Percentiles rank a stretch among this genome's conserved stretches.
Evolutionary conservation across 2,329 filamentous ascomycete genomes (phyloP).

Genomic region (Claviceps paspali): DNA sequence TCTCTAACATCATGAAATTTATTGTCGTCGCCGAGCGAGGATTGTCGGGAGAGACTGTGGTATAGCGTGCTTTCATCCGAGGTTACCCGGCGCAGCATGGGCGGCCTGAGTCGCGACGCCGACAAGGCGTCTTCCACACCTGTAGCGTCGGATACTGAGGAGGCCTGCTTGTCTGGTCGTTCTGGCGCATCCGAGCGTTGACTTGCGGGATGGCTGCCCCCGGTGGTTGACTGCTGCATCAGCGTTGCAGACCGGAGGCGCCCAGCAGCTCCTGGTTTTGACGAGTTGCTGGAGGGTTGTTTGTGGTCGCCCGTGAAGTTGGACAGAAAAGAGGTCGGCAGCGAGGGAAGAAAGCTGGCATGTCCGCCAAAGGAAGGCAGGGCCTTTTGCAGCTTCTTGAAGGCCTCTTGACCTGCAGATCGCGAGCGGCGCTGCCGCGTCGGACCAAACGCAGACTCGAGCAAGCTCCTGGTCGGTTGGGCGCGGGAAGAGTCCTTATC

Average conservation of each 20-base stretch:
- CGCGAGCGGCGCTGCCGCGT: conserved; percentile 33
- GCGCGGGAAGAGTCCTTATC: conserved; percentile 9
- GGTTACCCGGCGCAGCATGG: conserved; percentile 18
- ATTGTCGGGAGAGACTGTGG: conserved; percentile 59
- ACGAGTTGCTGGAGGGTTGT: background rate
- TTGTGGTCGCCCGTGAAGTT: conserved; percentile 18
- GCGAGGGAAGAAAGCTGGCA: conserved; percentile 22
- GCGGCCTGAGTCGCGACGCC: conserved; percentile 9
- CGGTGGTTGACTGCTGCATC: background rate
- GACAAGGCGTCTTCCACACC: too few relatives aligned
- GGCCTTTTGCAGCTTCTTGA: conserved; percentile 41
- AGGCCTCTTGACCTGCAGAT: conserved; percentile 40
- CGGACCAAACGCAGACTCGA: conserved; percentile 32
- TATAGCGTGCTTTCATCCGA: conserved; percentile 63
- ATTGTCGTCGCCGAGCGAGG: conserved; percentile 71
- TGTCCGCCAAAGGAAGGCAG: conserved; percentile 33
- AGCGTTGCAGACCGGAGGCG: conserved; percentile 2
- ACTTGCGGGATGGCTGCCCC: background rate
- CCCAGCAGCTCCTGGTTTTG: background rate
- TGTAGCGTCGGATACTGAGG: background rate
- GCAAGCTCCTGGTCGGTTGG: conserved; percentile 15
- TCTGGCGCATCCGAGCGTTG: background rate
- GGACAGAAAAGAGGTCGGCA: conserved; percentile 25
- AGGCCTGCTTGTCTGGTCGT: background rate
- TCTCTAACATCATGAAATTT: conserved; percentile 67